Evolutionary conservation across 306 rosid species (phyloP).

Genomic region (Prunus mume): DNA sequence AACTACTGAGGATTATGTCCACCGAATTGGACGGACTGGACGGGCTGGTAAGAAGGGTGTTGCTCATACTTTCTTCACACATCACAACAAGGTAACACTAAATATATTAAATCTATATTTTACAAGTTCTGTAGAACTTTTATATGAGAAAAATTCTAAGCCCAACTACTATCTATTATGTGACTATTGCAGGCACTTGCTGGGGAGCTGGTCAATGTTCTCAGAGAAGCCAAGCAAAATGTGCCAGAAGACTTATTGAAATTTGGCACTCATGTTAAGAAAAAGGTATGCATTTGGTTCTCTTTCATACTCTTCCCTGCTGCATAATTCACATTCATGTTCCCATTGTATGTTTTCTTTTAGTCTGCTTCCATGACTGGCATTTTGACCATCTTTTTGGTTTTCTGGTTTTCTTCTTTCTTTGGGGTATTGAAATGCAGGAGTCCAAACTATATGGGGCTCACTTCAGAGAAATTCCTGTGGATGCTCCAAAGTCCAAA

Average conservation of each 20-base stretch:
- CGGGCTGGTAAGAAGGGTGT: slow-evolving; percentile 96
- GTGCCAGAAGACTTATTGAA: slow-evolving; percentile 71
- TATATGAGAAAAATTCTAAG: background rate
- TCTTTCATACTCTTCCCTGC: background rate
- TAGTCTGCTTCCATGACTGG: background rate
- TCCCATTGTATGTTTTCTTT: slow-evolving; percentile 5
- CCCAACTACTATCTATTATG: background rate
- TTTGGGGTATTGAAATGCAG: slow-evolving; percentile 30
- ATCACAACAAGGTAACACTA: slow-evolving; percentile 64
- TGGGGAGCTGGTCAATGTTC: slow-evolving; percentile 97
- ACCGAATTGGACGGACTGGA: slow-evolving; percentile 95
- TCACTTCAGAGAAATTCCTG: slow-evolving; percentile 87
- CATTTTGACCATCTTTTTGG: background rate
- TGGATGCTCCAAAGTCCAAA: slow-evolving; percentile 68
- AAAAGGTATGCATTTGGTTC: slow-evolving; percentile 58
- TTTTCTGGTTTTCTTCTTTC: background rate
- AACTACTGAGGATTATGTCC: slow-evolving; percentile 93
- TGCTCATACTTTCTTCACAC: slow-evolving; percentile 92
- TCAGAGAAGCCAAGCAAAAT: slow-evolving; percentile 82
- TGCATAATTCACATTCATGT: background rate
- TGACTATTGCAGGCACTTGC: slow-evolving; percentile 72
- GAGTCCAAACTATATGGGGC: slow-evolving; percentile 95
- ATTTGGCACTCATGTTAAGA: slow-evolving; percentile 94
- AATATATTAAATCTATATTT: background rate
- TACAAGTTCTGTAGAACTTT: background rate